A percentile compares a stretch with the other conserved stretches of the same genome.
These are phyloP conservation scores for Tylopilus intermedius DNA, from an alignment of 768 basidiomycete species.

Conservation along the genomic window DNA sequence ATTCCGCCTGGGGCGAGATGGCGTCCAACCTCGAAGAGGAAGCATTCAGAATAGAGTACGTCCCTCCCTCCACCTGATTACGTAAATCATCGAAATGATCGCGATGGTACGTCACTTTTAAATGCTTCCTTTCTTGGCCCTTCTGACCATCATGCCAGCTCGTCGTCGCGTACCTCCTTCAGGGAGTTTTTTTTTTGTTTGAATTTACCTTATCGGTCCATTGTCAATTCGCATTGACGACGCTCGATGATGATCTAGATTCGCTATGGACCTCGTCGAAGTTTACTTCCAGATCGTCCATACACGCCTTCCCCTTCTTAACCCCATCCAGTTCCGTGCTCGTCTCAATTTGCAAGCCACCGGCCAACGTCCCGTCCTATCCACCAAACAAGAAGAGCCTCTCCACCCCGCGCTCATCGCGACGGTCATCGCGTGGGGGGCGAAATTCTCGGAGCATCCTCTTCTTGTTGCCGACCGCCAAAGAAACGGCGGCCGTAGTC, in stretches of 20 bases:
- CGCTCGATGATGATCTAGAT: conserved; percentile 42
- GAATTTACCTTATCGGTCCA: conserved; percentile 28
- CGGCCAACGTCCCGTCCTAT: conserved; percentile 20
- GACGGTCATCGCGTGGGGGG: conserved; percentile 85
- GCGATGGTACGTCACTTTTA: conserved; percentile 21
- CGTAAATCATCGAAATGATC: conserved; percentile 25
- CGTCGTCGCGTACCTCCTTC: conserved; percentile 7
- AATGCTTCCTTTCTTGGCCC: conserved; percentile 14
- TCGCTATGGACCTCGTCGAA: conserved; percentile 89
- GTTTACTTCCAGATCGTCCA: conserved; percentile 93
- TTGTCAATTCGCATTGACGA: conserved; percentile 10
- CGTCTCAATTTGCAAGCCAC: conserved; percentile 48
- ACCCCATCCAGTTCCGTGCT: conserved; percentile 74
- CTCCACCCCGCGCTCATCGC: conserved; percentile 76
- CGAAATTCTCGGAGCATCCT: conserved; percentile 90
- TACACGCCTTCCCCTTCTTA: conserved; percentile 81
- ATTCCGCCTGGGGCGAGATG: conserved; percentile 70
- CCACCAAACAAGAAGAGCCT: conserved; percentile 36
- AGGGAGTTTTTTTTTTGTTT: conserved; percentile 17
- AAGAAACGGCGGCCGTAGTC: conserved; percentile 65
- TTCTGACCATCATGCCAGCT: conserved; percentile 20
- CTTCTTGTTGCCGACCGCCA: conserved; percentile 74
- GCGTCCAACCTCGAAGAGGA: conserved; percentile 71
- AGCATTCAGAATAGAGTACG: conserved; percentile 77
- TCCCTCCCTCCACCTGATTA: conserved; percentile 33